Evolutionary conservation across 495 filamentous ascomycete species (phyloP).

Genomic region (Cercophora newfieldiana): DNA sequence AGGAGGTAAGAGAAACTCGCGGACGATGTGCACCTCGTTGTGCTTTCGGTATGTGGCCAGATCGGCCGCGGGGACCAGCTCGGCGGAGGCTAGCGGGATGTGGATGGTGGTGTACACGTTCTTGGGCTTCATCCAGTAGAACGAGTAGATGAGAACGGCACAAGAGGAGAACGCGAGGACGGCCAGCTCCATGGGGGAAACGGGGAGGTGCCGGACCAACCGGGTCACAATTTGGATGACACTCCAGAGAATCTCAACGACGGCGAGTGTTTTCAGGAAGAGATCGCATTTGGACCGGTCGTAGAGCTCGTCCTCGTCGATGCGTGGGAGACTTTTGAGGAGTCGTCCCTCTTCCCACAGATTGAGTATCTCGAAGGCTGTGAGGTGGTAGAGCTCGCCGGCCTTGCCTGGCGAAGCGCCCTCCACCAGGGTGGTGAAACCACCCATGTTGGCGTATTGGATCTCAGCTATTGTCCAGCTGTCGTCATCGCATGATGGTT

Average conservation of each 20-base stretch:
- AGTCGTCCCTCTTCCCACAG: neutral
- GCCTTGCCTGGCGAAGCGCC: neutral
- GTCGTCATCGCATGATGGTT: neutral
- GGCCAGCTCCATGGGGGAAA: slow-evolving; percentile 7
- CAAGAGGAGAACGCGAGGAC: slow-evolving; percentile 5
- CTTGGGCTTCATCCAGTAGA: slow-evolving; percentile 13
- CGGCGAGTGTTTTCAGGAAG: slow-evolving; percentile 1
- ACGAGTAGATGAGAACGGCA: slow-evolving; percentile 3
- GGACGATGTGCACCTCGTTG: neutral
- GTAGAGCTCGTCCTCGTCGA: slow-evolving; percentile 4
- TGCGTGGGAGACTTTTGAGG: neutral
- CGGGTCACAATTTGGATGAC: neutral
- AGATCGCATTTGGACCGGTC: slow-evolving; percentile 7
- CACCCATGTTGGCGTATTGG: slow-evolving; percentile 6
- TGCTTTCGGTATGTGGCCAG: neutral
- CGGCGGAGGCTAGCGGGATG: neutral
- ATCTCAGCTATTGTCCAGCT: neutral
- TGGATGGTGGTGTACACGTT: neutral
- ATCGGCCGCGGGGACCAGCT: neutral
- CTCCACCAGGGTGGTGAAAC: slow-evolving; percentile 4
- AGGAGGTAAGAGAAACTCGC: neutral
- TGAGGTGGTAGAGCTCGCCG: slow-evolving; percentile 2
- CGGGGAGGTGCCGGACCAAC: neutral
- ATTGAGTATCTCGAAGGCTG: neutral
- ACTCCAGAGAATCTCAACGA: neutral